phyloP scores from a whole-genome alignment of 495 filamentous ascomycete species.

The Thozetella sp. region DNA sequence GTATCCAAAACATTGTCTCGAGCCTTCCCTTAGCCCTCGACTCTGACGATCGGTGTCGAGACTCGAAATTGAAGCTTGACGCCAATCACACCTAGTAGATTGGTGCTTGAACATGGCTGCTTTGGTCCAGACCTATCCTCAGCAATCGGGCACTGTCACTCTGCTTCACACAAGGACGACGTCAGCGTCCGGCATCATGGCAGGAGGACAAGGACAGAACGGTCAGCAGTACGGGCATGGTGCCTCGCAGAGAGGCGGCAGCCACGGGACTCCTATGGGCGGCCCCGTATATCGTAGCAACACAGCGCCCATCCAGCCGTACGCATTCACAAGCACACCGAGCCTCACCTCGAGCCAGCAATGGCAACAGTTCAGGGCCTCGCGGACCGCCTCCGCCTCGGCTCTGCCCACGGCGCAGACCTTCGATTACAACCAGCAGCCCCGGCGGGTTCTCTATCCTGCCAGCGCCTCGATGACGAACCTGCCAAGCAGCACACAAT shows the following conservation, averaged over 20 bases:
- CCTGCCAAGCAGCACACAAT: slow-evolving; percentile 27
- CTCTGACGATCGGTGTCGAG: too few relatives aligned
- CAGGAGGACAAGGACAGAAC: slow-evolving; percentile 51
- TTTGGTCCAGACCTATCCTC: slow-evolving; percentile 86
- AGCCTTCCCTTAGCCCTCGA: too few relatives aligned
- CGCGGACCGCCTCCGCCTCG: slow-evolving; percentile 68
- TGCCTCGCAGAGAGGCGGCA: slow-evolving; percentile 61
- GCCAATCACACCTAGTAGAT: slow-evolving; percentile 11
- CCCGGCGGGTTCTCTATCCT: slow-evolving; percentile 55
- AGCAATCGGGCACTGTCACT: slow-evolving; percentile 77
- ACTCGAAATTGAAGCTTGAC: neutral
- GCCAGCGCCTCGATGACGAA: slow-evolving; percentile 59
- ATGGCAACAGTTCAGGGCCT: slow-evolving; percentile 69
- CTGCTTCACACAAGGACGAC: slow-evolving; percentile 80
- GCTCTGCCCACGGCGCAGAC: slow-evolving; percentile 57
- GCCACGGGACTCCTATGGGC: slow-evolving; percentile 54
- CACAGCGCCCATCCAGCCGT: slow-evolving; percentile 75
- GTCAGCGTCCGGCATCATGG: slow-evolving; percentile 69
- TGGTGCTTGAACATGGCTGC: slow-evolving; percentile 70
- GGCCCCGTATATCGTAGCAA: slow-evolving; percentile 69
- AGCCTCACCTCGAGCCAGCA: slow-evolving; percentile 58
- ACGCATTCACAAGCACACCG: slow-evolving; percentile 82
- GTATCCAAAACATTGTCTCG: too few relatives aligned
- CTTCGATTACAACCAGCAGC: slow-evolving; percentile 40
- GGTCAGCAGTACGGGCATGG: slow-evolving; percentile 57